These are phyloP conservation scores for Rhipidocladum racemiflorum DNA, from an alignment of 176 grass and related monocot species.

Conservation along the genomic window DNA sequence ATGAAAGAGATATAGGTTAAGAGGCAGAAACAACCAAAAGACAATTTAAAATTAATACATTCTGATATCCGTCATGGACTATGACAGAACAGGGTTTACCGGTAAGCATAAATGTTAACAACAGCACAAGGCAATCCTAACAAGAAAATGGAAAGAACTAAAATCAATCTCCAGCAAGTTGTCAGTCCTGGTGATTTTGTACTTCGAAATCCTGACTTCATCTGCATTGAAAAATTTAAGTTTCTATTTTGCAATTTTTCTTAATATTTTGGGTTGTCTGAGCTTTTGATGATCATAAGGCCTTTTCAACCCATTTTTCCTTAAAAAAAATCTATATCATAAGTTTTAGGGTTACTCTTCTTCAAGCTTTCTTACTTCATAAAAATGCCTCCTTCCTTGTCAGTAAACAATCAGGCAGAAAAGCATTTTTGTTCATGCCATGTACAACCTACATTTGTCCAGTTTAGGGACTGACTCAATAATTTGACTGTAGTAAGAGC, in stretches of 20 bases:
- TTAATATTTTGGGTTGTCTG: not conserved
- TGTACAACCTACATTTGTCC: not conserved
- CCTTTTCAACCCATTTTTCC: not conserved
- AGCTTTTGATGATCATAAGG: not conserved
- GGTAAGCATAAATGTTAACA: not conserved
- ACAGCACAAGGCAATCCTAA: not conserved
- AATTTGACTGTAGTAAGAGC: not conserved
- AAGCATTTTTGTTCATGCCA: not conserved
- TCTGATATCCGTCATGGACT: not conserved
- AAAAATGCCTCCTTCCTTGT: not conserved
- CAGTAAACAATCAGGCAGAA: not conserved
- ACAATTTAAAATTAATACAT: not conserved
- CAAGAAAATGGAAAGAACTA: not conserved
- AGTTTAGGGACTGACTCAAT: not conserved
- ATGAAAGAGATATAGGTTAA: conserved; percentile 9
- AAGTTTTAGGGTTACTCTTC: not conserved
- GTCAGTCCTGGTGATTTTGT: not conserved
- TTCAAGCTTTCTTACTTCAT: not conserved
- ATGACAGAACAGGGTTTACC: not conserved
- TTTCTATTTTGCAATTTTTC: not conserved
- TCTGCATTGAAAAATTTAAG: not conserved
- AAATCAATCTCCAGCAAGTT: not conserved
- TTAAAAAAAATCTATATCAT: not conserved
- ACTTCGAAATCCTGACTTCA: not conserved
- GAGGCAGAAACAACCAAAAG: not conserved